Percentiles rank a stretch among this genome's conserved stretches.
Conservation (phyloP, 2,329 filamentous ascomycete genomes). For the Botrytis pseudocinerea region DNA sequence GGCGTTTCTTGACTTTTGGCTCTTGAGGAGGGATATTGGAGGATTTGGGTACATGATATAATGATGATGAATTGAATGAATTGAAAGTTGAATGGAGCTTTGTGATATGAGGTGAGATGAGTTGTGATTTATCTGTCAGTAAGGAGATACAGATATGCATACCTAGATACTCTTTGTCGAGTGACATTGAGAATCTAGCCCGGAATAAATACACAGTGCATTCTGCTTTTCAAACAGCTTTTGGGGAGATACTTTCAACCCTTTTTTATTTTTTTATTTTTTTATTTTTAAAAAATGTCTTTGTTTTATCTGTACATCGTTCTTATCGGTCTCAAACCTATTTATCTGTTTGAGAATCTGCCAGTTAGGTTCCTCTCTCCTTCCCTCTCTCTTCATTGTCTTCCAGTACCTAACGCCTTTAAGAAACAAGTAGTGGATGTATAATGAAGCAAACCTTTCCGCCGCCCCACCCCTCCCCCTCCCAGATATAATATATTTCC, state of each 20-base stretch:
- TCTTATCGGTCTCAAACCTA: background rate
- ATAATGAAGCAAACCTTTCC: background rate
- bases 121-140: background rate
- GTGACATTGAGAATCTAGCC: background rate
- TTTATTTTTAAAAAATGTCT: too few relatives aligned
- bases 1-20: background rate
- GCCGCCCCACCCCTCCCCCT: too few relatives aligned
- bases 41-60: background rate
- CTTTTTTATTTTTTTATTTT: background rate
- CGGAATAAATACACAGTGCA: background rate
- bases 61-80: background rate
- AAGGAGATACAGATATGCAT: background rate
- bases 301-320: background rate
- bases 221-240: background rate
- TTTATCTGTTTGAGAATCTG: background rate
- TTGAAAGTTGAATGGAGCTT: background rate
- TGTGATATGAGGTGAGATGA: background rate
- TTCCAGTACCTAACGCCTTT: background rate
- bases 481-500: background rate
- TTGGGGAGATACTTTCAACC: background rate
- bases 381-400: background rate
- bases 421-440: background rate
- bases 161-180: background rate
- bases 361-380: background rate
- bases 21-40: background rate